phyloP scores from a whole-genome alignment of 1,284 basidiomycete species.

The Cronartium quercuum region DNA sequence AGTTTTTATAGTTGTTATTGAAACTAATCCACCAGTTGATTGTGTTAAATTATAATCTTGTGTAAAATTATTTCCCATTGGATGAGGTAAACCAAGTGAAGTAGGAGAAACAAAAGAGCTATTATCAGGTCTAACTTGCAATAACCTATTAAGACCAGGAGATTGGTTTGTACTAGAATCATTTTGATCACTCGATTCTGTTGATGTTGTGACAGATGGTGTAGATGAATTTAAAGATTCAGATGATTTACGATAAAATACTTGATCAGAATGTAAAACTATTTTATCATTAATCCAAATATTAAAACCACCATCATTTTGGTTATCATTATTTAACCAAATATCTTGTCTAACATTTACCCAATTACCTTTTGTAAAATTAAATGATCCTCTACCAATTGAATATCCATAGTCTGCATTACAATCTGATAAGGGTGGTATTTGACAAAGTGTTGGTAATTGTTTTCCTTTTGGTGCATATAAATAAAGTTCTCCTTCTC shows the following conservation, averaged over 20 bases:
- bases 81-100: neutral
- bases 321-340: constrained; percentile 38
- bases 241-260: neutral
- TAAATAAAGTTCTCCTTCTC: constrained; percentile 57
- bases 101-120: neutral
- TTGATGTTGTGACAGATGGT: neutral
- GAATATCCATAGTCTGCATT: constrained; percentile 42
- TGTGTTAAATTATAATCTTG: neutral
- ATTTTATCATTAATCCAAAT: constrained; percentile 36
- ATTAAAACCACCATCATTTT: constrained; percentile 32
- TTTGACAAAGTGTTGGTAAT: constrained; percentile 33
- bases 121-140: neutral
- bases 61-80: neutral
- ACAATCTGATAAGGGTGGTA: constrained; percentile 40
- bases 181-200: neutral
- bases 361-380: constrained; percentile 38
- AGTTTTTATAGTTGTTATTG: neutral
- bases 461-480: constrained; percentile 42
- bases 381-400: constrained; percentile 42
- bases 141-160: neutral
- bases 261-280: neutral
- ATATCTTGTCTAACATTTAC: constrained; percentile 42
- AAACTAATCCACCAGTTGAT: neutral
- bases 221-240: neutral
- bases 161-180: neutral